Conservation (phyloP, 2,329 filamentous ascomycete genomes). For the Paecilomyces variotii region DNA sequence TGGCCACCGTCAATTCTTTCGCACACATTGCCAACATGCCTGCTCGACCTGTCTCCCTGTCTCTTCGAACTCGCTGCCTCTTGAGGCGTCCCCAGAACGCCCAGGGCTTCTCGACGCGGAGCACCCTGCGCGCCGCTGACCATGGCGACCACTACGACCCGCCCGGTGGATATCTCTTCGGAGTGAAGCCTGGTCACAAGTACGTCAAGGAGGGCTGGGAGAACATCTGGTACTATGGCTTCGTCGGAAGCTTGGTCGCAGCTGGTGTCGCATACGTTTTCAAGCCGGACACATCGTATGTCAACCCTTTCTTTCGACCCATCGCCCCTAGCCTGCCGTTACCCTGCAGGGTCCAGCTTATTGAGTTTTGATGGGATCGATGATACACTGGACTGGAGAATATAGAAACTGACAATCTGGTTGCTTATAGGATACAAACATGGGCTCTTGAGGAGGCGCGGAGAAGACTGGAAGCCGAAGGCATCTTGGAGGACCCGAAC, state of each 20-base stretch:
- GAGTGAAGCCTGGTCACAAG: slow-evolving; percentile 91
- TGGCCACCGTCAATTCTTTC: background rate
- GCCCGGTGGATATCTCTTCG: slow-evolving; percentile 85
- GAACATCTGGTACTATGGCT: slow-evolving; percentile 73
- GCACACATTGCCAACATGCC: slow-evolving; percentile 26
- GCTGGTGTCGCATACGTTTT: slow-evolving; percentile 79
- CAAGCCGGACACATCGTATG: slow-evolving; percentile 98
- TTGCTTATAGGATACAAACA: slow-evolving; percentile 77
- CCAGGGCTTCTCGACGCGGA: slow-evolving; percentile 35
- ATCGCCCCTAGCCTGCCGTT: background rate
- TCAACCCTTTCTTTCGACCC: slow-evolving; percentile 24
- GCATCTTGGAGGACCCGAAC: slow-evolving; percentile 75
- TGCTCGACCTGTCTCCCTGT: slow-evolving; percentile 29
- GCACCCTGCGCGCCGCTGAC: slow-evolving; percentile 35
- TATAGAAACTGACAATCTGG: slow-evolving; percentile 12
- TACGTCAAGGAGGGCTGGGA: slow-evolving; percentile 96
- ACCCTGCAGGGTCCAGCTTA: background rate
- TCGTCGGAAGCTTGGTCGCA: slow-evolving; percentile 67
- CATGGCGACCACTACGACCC: slow-evolving; percentile 80
- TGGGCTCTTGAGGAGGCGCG: slow-evolving; percentile 98
- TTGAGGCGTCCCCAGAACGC: slow-evolving; percentile 26
- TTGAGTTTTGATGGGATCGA: background rate
- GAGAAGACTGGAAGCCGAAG: slow-evolving; percentile 89
- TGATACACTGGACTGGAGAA: background rate
- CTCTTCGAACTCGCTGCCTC: slow-evolving; percentile 32